These are phyloP conservation scores for Candolleomyces aberdarensis DNA, from an alignment of 768 basidiomycete genomes.

Conservation along the genomic window DNA sequence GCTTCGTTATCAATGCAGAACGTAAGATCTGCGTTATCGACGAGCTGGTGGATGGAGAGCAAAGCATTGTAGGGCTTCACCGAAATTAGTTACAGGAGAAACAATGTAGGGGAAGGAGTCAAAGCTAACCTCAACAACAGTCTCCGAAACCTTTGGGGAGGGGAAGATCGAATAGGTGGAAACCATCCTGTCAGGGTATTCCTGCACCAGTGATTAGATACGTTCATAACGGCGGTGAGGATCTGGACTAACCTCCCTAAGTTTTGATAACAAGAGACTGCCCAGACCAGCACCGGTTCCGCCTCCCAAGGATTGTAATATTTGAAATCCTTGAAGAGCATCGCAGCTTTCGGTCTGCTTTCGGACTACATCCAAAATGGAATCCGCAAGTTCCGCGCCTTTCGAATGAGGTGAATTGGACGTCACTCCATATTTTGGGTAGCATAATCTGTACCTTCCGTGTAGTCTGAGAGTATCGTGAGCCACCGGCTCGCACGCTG, in stretches of 20 bases:
- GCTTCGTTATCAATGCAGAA: conserved; percentile 89
- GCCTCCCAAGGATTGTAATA: conserved; percentile 87
- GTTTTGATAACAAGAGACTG: conserved; percentile 73
- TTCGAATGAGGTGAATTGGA: not conserved
- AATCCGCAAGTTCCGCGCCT: conserved; percentile 91
- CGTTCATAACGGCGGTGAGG: not conserved
- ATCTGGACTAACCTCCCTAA: conserved; percentile 59
- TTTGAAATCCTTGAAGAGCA: conserved; percentile 86
- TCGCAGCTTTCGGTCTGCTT: conserved; percentile 81
- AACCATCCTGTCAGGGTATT: conserved; percentile 55
- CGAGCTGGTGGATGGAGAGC: conserved; percentile 84
- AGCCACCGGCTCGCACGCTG: conserved; percentile 2
- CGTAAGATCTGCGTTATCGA: conserved; percentile 82
- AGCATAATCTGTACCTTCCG: conserved; percentile 57
- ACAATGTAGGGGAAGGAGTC: conserved; percentile 36
- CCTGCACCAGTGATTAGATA: conserved; percentile 23
- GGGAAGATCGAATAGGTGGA: conserved; percentile 53
- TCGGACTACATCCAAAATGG: conserved; percentile 78
- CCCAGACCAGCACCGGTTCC: conserved; percentile 89
- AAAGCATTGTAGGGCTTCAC: conserved; percentile 82
- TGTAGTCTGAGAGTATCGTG: conserved; percentile 58
- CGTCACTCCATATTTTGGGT: not conserved
- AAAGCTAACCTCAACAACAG: conserved; percentile 58
- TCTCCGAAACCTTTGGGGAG: conserved; percentile 57
- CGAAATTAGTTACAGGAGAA: conserved; percentile 43